These are phyloP conservation scores for Eucalyptus caleyi DNA, from an alignment of 345 rosid species.

Conservation along the genomic window DNA sequence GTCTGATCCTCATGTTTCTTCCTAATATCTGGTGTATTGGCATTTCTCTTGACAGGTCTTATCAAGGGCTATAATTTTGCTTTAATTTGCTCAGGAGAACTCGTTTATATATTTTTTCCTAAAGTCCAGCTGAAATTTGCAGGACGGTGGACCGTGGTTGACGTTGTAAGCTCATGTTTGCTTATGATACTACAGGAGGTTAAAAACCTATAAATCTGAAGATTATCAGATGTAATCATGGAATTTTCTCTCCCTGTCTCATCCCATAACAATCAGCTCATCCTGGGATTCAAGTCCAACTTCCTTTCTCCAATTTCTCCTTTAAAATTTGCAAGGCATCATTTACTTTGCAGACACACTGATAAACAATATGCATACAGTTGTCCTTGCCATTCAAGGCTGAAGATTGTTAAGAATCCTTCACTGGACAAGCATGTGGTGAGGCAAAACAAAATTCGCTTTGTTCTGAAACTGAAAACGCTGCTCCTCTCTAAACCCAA, in stretches of 20 bases:
- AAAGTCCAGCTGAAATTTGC: not conserved
- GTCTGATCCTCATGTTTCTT: not conserved
- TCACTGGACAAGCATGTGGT: constrained; percentile 63
- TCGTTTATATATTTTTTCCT: not conserved
- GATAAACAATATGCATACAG: not conserved
- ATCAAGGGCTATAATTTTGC: not conserved
- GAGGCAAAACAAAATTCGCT: constrained; percentile 55
- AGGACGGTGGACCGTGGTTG: not conserved
- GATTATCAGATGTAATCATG: not conserved
- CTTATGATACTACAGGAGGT: not conserved
- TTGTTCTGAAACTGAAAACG: constrained; percentile 71
- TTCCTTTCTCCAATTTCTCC: not conserved
- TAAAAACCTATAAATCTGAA: not conserved
- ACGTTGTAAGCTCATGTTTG: not conserved
- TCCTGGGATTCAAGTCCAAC: not conserved
- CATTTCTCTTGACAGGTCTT: not conserved
- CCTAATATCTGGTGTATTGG: not conserved
- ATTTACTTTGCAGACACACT: not conserved
- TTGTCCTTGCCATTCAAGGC: constrained; percentile 29
- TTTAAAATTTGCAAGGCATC: not conserved
- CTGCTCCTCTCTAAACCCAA: constrained; percentile 79
- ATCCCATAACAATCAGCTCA: not conserved
- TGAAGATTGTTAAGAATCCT: constrained; percentile 56
- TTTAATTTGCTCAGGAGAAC: not conserved
- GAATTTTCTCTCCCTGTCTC: not conserved